phyloP scores from a whole-genome alignment of 2,329 filamentous ascomycete species.

The Rhynchosporium secalis region DNA sequence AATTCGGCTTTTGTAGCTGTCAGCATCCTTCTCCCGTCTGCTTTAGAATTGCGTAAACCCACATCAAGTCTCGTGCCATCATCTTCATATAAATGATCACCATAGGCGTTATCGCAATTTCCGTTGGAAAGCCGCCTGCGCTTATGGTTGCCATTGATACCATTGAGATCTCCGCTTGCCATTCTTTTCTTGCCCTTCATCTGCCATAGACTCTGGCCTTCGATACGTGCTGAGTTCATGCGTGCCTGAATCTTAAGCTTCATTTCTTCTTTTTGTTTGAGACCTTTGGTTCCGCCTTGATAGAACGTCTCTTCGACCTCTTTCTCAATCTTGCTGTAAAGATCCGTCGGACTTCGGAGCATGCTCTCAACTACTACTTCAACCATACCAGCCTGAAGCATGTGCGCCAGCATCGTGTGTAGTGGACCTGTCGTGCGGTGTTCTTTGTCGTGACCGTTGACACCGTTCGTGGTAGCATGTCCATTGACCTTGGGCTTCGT shows the following conservation, averaged over 20 bases:
- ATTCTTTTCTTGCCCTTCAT: constrained; percentile 54
- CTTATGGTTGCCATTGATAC: constrained; percentile 43
- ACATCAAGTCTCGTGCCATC: constrained; percentile 52
- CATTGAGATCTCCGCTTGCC: constrained; percentile 34
- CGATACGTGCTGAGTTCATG: constrained; percentile 52
- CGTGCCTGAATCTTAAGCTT: constrained; percentile 55
- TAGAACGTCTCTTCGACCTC: constrained; percentile 58
- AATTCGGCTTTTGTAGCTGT: constrained; percentile 55
- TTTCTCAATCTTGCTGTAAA: constrained; percentile 61
- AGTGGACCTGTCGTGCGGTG: constrained; percentile 42
- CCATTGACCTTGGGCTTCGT: constrained; percentile 36
- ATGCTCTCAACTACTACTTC: constrained; percentile 60
- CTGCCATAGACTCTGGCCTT: constrained; percentile 43
- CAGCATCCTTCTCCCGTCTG: constrained; percentile 28
- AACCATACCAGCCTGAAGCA: constrained; percentile 66
- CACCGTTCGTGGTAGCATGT: constrained; percentile 22
- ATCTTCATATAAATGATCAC: constrained; percentile 43
- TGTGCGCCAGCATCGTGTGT: constrained; percentile 45
- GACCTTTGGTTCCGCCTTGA: constrained; percentile 55
- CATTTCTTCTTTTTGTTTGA: constrained; percentile 66
- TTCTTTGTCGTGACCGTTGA: constrained; percentile 29
- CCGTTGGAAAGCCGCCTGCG: constrained; percentile 57
- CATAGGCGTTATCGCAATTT: constrained; percentile 40
- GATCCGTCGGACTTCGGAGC: constrained; percentile 62
- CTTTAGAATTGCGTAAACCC: constrained; percentile 38